phyloP scores from a whole-genome alignment of 2,329 filamentous ascomycete genomes.

The Tolypocladium nubicola region DNA sequence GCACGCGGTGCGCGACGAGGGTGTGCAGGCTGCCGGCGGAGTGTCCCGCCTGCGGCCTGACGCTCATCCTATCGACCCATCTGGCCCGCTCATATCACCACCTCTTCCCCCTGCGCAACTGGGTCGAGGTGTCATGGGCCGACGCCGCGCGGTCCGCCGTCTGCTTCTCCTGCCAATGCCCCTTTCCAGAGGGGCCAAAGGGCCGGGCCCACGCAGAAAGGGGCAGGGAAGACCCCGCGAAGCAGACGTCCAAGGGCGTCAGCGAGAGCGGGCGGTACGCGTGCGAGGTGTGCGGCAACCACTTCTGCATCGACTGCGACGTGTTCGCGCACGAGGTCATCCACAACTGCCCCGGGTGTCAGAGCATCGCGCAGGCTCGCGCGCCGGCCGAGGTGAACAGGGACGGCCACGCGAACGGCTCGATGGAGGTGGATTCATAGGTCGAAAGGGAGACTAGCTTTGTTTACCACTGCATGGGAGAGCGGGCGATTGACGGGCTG shows the following conservation, averaged over 20 bases:
- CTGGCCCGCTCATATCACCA: slow-evolving; percentile 89
- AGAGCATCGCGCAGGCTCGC: slow-evolving; percentile 29
- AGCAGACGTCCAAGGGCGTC: slow-evolving; percentile 44
- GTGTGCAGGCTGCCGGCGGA: slow-evolving; percentile 85
- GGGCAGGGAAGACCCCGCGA: slow-evolving; percentile 11
- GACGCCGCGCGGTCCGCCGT: slow-evolving; percentile 50
- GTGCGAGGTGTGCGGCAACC: slow-evolving; percentile 74
- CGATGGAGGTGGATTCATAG: slow-evolving; percentile 31
- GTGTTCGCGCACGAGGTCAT: slow-evolving; percentile 89
- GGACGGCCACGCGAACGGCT: slow-evolving; percentile 23
- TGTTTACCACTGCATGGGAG: neutral
- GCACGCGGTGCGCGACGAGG: slow-evolving; percentile 78
- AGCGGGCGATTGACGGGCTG: neutral
- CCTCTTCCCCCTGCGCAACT: slow-evolving; percentile 81
- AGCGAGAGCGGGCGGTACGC: slow-evolving; percentile 84
- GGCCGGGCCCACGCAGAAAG: slow-evolving; percentile 8
- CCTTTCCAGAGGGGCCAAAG: slow-evolving; percentile 50
- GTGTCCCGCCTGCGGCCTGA: slow-evolving; percentile 84
- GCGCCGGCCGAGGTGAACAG: slow-evolving; percentile 17
- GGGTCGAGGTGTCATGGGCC: slow-evolving; percentile 80
- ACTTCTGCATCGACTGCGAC: slow-evolving; percentile 98
- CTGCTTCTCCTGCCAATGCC: slow-evolving; percentile 68
- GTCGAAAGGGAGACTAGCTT: neutral
- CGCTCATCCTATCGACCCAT: slow-evolving; percentile 88
- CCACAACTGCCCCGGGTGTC: slow-evolving; percentile 93